These are phyloP conservation scores for Diaporthe humulicola DNA, from an alignment of 2,329 filamentous ascomycete species.

Conservation along the genomic window DNA sequence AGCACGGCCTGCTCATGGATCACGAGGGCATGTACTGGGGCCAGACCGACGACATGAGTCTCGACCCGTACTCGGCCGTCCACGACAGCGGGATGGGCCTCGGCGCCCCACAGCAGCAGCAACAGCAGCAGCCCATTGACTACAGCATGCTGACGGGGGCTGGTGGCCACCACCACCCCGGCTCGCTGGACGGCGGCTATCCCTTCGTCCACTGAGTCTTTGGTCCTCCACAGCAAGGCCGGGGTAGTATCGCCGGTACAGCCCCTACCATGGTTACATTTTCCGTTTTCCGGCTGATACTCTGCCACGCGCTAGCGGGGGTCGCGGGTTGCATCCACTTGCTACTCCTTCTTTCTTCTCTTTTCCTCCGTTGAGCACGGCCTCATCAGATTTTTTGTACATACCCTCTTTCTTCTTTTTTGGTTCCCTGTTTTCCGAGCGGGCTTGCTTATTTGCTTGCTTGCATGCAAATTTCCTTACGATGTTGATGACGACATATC, in stretches of 20 bases:
- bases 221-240: background rate
- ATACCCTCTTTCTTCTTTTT: constrained; percentile 16
- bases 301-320: constrained; percentile 31
- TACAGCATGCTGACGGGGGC: constrained; percentile 54
- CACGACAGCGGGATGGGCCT: constrained; percentile 51
- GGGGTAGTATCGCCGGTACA: background rate
- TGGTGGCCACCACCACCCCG: constrained; percentile 45
- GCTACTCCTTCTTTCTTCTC: background rate
- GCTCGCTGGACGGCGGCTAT: constrained; percentile 54
- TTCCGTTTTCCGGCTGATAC: constrained; percentile 27
- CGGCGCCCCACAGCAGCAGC: constrained; percentile 26
- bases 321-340: background rate
- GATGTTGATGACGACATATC: constrained; percentile 35
- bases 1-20: constrained; percentile 66
- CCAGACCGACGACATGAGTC: constrained; percentile 52
- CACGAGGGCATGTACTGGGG: constrained; percentile 69
- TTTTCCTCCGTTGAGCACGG: constrained; percentile 11
- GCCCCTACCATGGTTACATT: constrained; percentile 10
- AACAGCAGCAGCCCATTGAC: constrained; percentile 46
- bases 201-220: constrained; percentile 55
- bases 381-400: constrained; percentile 22
- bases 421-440: constrained; percentile 8
- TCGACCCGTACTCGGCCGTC: constrained; percentile 45
- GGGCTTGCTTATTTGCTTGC: background rate
- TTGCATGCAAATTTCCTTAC: constrained; percentile 28